These are phyloP conservation scores for Fraxinus sp. DNA, from an alignment of 305 asterid species.

Conservation along the genomic window DNA sequence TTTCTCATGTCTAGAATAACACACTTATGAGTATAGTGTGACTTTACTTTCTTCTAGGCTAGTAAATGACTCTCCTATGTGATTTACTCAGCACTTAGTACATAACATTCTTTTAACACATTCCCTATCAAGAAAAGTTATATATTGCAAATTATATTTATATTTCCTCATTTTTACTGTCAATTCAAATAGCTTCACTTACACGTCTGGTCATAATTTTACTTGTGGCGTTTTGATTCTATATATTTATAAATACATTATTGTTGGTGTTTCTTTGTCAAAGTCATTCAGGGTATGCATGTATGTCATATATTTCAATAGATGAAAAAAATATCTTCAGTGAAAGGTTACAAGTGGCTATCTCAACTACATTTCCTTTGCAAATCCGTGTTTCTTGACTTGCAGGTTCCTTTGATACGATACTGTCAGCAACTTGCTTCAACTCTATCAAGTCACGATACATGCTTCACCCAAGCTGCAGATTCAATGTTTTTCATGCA, in stretches of 20 bases:
- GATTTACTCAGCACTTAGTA: not conserved
- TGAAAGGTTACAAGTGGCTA: not conserved
- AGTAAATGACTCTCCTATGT: not conserved
- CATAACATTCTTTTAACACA: not conserved
- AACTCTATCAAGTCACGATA: conserved; percentile 90
- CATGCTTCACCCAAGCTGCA: conserved; percentile 98
- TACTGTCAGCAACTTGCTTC: conserved; percentile 88
- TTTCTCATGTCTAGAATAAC: not conserved
- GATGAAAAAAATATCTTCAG: conserved; percentile 9
- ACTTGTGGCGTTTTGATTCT: not conserved
- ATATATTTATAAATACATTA: conserved; percentile 7
- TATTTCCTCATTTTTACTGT: not conserved
- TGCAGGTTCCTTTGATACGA: conserved; percentile 91
- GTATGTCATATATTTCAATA: conserved; percentile 14
- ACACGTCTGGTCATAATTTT: not conserved
- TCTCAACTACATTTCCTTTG: not conserved
- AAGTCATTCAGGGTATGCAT: conserved; percentile 2
- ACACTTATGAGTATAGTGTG: not conserved
- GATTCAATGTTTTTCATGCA: conserved; percentile 99
- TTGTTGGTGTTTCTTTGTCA: not conserved
- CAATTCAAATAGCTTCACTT: not conserved
- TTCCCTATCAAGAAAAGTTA: not conserved
- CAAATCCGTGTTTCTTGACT: conserved; percentile 27
- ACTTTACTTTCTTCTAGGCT: not conserved
- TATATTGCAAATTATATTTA: not conserved